These are phyloP conservation scores for Phaeosphaeriaceae sp. DNA, from an alignment of 2,329 filamentous ascomycete species.

Conservation along the genomic window DNA sequence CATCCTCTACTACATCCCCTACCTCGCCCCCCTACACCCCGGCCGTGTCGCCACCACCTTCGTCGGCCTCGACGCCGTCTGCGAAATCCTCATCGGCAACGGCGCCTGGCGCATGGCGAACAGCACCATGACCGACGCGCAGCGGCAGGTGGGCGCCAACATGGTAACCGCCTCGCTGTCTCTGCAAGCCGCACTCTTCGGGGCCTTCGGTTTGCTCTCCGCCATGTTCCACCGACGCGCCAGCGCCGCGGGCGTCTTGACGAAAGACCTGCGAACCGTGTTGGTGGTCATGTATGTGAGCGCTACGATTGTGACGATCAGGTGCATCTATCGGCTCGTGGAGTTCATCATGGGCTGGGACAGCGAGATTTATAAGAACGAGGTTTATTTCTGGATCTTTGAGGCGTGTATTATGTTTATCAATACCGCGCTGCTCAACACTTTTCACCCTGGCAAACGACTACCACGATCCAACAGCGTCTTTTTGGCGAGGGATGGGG, in stretches of 20 bases:
- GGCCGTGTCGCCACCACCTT: constrained; percentile 67
- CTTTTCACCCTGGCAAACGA: constrained; percentile 59
- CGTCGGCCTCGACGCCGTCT: constrained; percentile 58
- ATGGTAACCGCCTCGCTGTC: constrained; percentile 60
- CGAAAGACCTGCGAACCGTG: constrained; percentile 51
- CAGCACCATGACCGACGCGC: constrained; percentile 39
- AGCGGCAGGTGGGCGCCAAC: constrained; percentile 52
- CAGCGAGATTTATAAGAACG: constrained; percentile 50
- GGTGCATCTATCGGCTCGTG: constrained; percentile 61
- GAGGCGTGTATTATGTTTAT: constrained; percentile 60
- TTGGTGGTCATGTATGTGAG: constrained; percentile 58
- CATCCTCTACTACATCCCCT: constrained; percentile 67
- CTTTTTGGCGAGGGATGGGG: constrained; percentile 60
- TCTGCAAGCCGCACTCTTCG: constrained; percentile 59
- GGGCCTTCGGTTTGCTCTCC: constrained; percentile 57
- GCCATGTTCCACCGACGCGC: constrained; percentile 56
- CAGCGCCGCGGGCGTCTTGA: constrained; percentile 49
- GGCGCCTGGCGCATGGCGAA: constrained; percentile 58
- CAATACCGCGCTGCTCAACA: constrained; percentile 60
- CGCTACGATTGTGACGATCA: constrained; percentile 55
- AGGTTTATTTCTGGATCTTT: constrained; percentile 63
- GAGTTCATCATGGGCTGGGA: constrained; percentile 55
- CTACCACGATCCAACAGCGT: constrained; percentile 59
- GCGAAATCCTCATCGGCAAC: constrained; percentile 61
- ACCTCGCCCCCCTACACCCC: constrained; percentile 64